Evolutionary conservation across 306 rosid species (phyloP), one percentile per base, ranked within the genome.

Genomic region (Rosa lucieae): DNA sequence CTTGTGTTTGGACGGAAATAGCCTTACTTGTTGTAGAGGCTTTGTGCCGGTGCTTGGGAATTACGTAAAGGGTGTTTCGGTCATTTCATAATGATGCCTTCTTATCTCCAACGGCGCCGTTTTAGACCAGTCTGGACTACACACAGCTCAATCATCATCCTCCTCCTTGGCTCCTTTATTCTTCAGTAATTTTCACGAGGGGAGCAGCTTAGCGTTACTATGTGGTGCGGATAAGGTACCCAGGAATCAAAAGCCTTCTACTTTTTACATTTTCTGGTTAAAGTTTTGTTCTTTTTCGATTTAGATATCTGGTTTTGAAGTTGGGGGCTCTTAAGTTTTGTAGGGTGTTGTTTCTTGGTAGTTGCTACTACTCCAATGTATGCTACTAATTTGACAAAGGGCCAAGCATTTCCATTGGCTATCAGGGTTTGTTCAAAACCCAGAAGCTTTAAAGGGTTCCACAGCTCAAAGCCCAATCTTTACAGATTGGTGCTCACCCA

Each of bases 331-430:
- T 26, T 26, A 17, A 1, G 43, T 48, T 71, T 72, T 9, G 3
- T 49, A 17, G 1, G 18, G 42, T 35, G 29, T 56, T 4, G 18
- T 70, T 26, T 1, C 10, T 75, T 79, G 55, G 47, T 62, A 21
- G 62, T 56, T 11, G 4, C 20, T 61, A 17, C 48, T 65, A n/a
- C 18, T 9, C 52, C 5, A 51, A 90, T 92, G 97, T 89, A 86
- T 76, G 63, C 63, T 56, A 46, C 91, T 17, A 89, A 76, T 78
- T 58, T 92, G 67, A 73, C 92, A 76, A 92, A 79, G 79, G 75
- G 78, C 42, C 97, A 81, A 10, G 87, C 88, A 49, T 88, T 92
- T 87, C 93, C 92, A 2, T 69, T 83, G 43, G 92, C 86, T 75
- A n/a, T 90, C 14, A 92, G 76, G 88, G 73, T 88, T 67, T 88